Base-by-base conservation (phyloP, 1,139 yeast genomes). In the Protomyces macrosporus region DNA sequence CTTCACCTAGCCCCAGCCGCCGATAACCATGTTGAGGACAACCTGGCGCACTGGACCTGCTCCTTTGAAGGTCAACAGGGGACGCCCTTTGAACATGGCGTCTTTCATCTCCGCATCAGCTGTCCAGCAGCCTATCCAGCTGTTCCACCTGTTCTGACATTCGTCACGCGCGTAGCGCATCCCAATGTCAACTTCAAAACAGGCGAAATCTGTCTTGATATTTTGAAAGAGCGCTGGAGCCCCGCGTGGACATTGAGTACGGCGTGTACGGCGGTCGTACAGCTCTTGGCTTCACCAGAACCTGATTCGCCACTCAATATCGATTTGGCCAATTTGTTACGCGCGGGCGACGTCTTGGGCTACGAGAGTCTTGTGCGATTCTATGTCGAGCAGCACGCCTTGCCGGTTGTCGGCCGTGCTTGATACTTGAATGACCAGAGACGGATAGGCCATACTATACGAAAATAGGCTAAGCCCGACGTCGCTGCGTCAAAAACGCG, bases 141-240 rank as follows among this genome's bases (percentile, higher is more conserved):
- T 35, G 75, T 76, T 36, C 95, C 96, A 0, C 97, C 97, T 1
- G 71, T 69, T 34, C 81, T 88, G 68, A 75, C 71, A 59, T 89
- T 89, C 70, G 65, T 70, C 33, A 74, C 79, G 33, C 81, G 80
- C 10, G 84, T 88, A 67, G 83, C 86, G 56, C 96, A 89, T 72
- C 91, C 95, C 2, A 89, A 89, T 72, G 83, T 89, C 53, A 83
- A 85, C 70, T 79, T 84, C 57, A 55, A 64, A 42, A 84, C 87
- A 0, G 96, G 96, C 0, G 93, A 87, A 68, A 86, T 89, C 3
- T 90, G 97, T 73, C 76, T 90, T n/a, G 96, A 90, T 72, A 86
- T 90, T 12, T 77, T 88, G 64, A 83, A 84, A 69, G 73, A 72
- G 48, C 66, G 59, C 6, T 90, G 97, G 97, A 82, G 93, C 0